Base-by-base conservation (phyloP, 2,329 filamentous ascomycete species). In the Spiromastix sp. region DNA sequence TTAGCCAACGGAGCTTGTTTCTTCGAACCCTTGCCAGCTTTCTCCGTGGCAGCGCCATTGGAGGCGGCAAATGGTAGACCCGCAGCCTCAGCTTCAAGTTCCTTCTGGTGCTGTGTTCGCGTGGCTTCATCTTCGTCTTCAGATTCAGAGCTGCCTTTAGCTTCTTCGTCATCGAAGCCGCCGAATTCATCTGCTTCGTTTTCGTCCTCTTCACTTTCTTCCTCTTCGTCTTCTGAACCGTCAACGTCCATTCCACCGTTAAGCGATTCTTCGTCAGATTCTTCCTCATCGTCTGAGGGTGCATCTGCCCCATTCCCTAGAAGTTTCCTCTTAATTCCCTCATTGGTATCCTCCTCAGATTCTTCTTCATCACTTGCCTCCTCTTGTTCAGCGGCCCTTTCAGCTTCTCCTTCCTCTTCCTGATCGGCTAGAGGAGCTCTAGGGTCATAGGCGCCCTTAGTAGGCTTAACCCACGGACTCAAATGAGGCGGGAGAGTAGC, bases 381-480 rank as follows among this genome's bases (percentile, higher is more conserved):
- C 28, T 70, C 70, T 36, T 64, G 66, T 5, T 80, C 79, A 34
- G 74, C 79, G 30, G 74, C 77, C 36, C 77, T 73, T 36, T 93
- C 72, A 7, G 82, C 85, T 63, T 95, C 87, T 10, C 76, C 83
- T 55, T 91, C 86, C 13, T 79, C 77, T 61, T 95, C 82, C 60
- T 95, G 89, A 42, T 89, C 85, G 41, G 81, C 85, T 37, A 96
- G 69, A 22, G 85, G 76, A 41, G 84, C 70, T 12, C 83, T 91
- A 29, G 91, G 91, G 57, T 98, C 91, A 57, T 98, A 98, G 49
- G 81, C 81, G 39, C 87, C 87, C 55, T 81, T 81, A 41, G 79
- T 81, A 42, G 76, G 72, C 70, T 87, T 89, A 44, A 96, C 86
- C 71, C 93, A 98, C 17, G 91, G 91, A 59, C 87, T 96, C 49